Evolutionary conservation across 345 rosid genomes (phyloP).

Genomic region (Bruguiera gymnorhiza): DNA sequence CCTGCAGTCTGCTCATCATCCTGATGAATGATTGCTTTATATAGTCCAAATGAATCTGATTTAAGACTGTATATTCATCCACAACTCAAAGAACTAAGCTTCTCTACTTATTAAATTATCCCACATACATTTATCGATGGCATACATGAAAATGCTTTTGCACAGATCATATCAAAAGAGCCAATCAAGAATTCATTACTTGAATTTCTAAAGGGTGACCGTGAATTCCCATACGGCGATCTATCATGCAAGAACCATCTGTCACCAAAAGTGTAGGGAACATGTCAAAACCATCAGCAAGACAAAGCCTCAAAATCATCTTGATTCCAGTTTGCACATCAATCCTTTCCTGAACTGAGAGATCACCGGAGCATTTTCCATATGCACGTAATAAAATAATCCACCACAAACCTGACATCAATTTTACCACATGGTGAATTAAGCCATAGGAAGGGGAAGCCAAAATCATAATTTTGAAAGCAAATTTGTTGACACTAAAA

Average conservation of each 20-base stretch:
- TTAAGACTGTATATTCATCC: too few relatives aligned
- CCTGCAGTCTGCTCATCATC: too few relatives aligned
- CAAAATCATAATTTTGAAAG: neutral
- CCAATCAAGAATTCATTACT: conserved; percentile 29
- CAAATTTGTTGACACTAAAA: conserved; percentile 4
- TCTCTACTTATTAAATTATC: neutral
- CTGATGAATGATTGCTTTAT: too few relatives aligned
- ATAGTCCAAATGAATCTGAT: too few relatives aligned
- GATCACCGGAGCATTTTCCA: conserved; percentile 86
- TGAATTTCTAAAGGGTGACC: conserved; percentile 96
- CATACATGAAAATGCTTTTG: neutral
- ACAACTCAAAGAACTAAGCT: too few relatives aligned
- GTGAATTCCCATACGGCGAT: conserved; percentile 97
- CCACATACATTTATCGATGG: neutral
- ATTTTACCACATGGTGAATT: conserved; percentile 17
- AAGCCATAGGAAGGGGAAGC: neutral
- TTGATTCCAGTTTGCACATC: conserved; percentile 96
- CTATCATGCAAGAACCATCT: conserved; percentile 99
- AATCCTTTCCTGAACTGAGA: conserved; percentile 77
- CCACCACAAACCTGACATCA: conserved; percentile 86
- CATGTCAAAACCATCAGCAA: conserved; percentile 98
- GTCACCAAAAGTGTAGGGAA: conserved; percentile 90
- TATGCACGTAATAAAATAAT: conserved; percentile 83
- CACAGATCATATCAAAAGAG: neutral
- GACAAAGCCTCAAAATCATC: conserved; percentile 84